Evolutionary conservation across 345 rosid genomes (phyloP).

Genomic region (Brassica rapa): DNA sequence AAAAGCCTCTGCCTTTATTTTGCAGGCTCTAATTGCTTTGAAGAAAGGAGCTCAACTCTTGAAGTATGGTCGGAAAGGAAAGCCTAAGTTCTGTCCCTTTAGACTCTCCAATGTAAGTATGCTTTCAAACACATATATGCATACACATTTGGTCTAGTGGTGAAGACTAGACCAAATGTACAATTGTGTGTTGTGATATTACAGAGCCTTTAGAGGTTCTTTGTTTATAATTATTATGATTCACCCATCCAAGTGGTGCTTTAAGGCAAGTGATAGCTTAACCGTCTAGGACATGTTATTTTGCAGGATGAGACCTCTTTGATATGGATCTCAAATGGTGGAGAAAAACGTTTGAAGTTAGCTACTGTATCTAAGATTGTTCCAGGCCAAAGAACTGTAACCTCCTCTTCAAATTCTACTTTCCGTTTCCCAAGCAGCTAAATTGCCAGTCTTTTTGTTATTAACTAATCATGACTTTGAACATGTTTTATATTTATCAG

Average conservation of each 20-base stretch:
- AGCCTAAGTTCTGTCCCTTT: slow-evolving; percentile 88
- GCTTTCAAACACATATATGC: neutral
- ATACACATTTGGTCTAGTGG: neutral
- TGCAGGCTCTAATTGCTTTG: slow-evolving; percentile 83
- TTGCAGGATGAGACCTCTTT: slow-evolving; percentile 89
- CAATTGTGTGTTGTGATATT: neutral
- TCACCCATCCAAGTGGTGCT: neutral
- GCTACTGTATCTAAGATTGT: slow-evolving; percentile 75
- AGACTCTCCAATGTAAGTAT: slow-evolving; percentile 85
- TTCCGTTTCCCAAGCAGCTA: slow-evolving; percentile 10
- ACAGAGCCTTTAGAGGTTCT: neutral
- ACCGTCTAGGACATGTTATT: slow-evolving; percentile 27
- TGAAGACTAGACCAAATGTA: neutral
- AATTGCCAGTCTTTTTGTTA: neutral
- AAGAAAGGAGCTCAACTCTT: slow-evolving; percentile 91
- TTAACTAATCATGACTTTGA: slow-evolving; percentile 11
- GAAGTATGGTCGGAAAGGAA: slow-evolving; percentile 97
- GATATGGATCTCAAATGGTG: slow-evolving; percentile 83
- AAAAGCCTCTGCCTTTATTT: slow-evolving; percentile 2
- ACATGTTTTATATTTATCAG: slow-evolving; percentile 44
- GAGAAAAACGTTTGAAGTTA: slow-evolving; percentile 84
- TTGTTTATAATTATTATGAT: no score
- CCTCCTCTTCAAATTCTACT: slow-evolving; percentile 36
- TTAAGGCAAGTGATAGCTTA: neutral
- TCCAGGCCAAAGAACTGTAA: slow-evolving; percentile 98